Evolutionary conservation across 768 basidiomycete genomes (phyloP).

Genomic region (Cystofilobasidium capitatum): DNA sequence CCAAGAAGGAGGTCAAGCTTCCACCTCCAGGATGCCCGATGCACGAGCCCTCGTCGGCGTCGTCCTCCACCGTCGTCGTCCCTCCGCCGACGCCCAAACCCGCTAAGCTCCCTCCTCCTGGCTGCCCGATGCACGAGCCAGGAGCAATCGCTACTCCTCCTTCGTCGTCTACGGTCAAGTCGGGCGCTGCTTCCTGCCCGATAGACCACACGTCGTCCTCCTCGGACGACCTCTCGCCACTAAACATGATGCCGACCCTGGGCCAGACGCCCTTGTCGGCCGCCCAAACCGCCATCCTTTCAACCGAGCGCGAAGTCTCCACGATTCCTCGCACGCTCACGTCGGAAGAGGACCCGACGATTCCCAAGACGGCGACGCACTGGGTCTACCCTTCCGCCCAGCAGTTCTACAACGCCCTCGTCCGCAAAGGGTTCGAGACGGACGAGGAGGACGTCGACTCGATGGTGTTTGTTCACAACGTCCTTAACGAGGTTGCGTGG

Average conservation of each 20-base stretch:
- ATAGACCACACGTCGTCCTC: conserved; percentile 34
- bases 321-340: conserved; percentile 63
- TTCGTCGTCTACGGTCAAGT: neutral
- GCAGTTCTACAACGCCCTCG: conserved; percentile 95
- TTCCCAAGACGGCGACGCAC: conserved; percentile 35
- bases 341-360: conserved; percentile 31
- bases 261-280: conserved; percentile 54
- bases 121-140: conserved; percentile 30
- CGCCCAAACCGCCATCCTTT: conserved; percentile 52
- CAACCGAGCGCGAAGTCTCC: conserved; percentile 64
- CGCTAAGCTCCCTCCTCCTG: conserved; percentile 22
- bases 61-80: too few species aligned
- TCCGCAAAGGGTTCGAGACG: conserved; percentile 93
- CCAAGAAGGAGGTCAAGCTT: neutral
- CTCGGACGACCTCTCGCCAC: conserved; percentile 48
- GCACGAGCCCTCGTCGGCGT: conserved; percentile 27
- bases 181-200: conserved; percentile 40
- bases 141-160: neutral
- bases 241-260: conserved; percentile 82
- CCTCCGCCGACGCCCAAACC: conserved; percentile 2
- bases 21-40: conserved; percentile 36
- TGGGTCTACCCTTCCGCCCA: conserved; percentile 99
- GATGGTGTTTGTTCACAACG: conserved; percentile 98
- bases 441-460: conserved; percentile 91
- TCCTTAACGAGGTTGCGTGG: conserved; percentile 95